Evolutionary conservation across 2,329 filamentous ascomycete genomes (phyloP).

Genomic region (Fusarium camptoceras): DNA sequence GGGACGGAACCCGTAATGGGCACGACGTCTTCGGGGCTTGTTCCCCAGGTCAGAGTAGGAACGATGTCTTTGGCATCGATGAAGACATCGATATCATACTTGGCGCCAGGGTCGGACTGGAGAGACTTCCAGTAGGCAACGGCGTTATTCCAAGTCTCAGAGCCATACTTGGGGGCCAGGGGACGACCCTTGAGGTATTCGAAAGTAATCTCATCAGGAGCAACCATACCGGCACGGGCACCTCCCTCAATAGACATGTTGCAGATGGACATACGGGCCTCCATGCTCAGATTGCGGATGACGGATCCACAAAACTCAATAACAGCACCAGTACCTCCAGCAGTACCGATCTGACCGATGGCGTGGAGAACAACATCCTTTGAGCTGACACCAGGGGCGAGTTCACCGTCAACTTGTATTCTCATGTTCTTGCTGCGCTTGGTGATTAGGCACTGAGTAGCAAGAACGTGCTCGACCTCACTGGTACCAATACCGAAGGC

Average conservation of each 20-base stretch:
- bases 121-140: constrained; percentile 88
- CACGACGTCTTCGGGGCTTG: constrained; percentile 95
- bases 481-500: constrained; percentile 98
- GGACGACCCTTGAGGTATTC: constrained; percentile 94
- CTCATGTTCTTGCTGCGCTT: constrained; percentile 99
- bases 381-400: constrained; percentile 90
- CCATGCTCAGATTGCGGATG: constrained; percentile 90
- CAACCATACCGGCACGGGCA: constrained; percentile 95
- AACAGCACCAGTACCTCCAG: constrained; percentile 91
- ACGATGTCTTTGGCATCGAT: constrained; percentile 93
- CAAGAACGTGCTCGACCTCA: constrained; percentile 97
- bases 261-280: constrained; percentile 98
- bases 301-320: constrained; percentile 98
- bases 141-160: constrained; percentile 90
- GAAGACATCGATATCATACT: constrained; percentile 89
- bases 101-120: constrained; percentile 86
- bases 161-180: constrained; percentile 85
- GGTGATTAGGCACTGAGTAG: constrained; percentile 94
- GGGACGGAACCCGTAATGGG: constrained; percentile 93
- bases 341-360: constrained; percentile 94
- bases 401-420: constrained; percentile 91
- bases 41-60: constrained; percentile 96
- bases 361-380: constrained; percentile 95
- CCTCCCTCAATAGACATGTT: constrained; percentile 99
- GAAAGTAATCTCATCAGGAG: constrained; percentile 92